phyloP scores from a whole-genome alignment of 2,329 filamentous ascomycete species.

The Bipolaris sorokiniana region DNA sequence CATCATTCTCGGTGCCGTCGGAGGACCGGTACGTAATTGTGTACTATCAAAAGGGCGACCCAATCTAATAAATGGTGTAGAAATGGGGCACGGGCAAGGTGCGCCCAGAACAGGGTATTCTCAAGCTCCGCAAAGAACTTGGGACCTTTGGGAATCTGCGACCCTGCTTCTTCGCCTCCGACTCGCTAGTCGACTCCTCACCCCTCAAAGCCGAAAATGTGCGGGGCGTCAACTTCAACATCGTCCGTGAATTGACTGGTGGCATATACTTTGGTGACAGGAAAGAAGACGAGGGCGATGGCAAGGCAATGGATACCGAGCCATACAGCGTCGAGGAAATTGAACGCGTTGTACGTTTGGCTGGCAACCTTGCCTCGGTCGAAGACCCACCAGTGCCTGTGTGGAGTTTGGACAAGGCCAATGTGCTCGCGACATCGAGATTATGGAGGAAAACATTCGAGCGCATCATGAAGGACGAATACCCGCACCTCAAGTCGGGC shows the following conservation, averaged over 20 bases:
- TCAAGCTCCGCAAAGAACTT: conserved; percentile 91
- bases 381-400: conserved; percentile 78
- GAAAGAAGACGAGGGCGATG: conserved; percentile 78
- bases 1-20: conserved; percentile 90
- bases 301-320: conserved; percentile 81
- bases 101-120: conserved; percentile 89
- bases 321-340: conserved; percentile 85
- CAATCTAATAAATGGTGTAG: conserved; percentile 43
- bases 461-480: conserved; percentile 86
- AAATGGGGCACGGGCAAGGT: conserved; percentile 92
- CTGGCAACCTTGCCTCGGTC: conserved; percentile 78
- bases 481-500: conserved; percentile 80
- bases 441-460: conserved; percentile 88
- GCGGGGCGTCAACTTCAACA: conserved; percentile 86
- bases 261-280: conserved; percentile 96
- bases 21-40: conserved; percentile 70
- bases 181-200: conserved; percentile 74
- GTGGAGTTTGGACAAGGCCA: conserved; percentile 93
- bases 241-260: conserved; percentile 89
- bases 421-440: conserved; percentile 87
- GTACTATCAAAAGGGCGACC: background rate
- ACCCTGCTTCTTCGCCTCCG: conserved; percentile 93
- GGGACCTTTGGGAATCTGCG: conserved; percentile 93
- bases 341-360: conserved; percentile 83
- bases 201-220: conserved; percentile 87